Conservation (phyloP, 2,329 filamentous ascomycete species). For the Calonectria henricotiae region DNA sequence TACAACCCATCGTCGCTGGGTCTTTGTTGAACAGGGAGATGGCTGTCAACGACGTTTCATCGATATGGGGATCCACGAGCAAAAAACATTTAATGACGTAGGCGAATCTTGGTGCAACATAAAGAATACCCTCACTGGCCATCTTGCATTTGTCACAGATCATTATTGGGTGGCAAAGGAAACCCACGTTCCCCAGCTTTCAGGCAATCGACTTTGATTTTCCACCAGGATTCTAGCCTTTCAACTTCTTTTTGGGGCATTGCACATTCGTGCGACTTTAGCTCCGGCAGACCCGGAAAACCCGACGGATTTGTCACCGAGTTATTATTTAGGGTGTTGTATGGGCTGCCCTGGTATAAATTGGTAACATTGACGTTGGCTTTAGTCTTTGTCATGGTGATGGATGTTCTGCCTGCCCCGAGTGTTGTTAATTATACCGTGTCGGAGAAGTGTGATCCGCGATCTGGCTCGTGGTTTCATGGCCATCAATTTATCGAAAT, state of each 20-base stretch:
- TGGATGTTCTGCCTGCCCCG: conserved; percentile 12
- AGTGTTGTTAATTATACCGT: conserved; percentile 18
- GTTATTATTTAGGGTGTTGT: not conserved
- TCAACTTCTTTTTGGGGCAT: not conserved
- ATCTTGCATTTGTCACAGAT: conserved; percentile 15
- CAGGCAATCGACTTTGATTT: not conserved
- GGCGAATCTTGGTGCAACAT: not conserved
- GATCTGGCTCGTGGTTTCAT: conserved; percentile 4
- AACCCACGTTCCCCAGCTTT: not conserved
- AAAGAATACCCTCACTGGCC: not conserved
- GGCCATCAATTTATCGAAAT: not conserved
- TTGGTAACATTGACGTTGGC: not conserved
- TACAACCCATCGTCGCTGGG: not conserved
- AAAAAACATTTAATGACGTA: not conserved
- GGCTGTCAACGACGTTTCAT: conserved; percentile 13
- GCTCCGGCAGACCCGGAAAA: conserved; percentile 9
- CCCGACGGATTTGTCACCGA: not conserved
- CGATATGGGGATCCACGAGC: conserved; percentile 6
- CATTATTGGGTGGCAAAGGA: not conserved
- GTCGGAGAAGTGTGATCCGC: not conserved
- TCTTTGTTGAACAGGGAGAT: not conserved
- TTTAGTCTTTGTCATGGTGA: not conserved
- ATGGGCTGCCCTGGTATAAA: not conserved
- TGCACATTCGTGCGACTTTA: not conserved
- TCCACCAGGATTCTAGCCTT: conserved; percentile 7